Evolutionary conservation across 495 filamentous ascomycete species (phyloP).

Genomic region (Pseudomonodictys pantanalensis): DNA sequence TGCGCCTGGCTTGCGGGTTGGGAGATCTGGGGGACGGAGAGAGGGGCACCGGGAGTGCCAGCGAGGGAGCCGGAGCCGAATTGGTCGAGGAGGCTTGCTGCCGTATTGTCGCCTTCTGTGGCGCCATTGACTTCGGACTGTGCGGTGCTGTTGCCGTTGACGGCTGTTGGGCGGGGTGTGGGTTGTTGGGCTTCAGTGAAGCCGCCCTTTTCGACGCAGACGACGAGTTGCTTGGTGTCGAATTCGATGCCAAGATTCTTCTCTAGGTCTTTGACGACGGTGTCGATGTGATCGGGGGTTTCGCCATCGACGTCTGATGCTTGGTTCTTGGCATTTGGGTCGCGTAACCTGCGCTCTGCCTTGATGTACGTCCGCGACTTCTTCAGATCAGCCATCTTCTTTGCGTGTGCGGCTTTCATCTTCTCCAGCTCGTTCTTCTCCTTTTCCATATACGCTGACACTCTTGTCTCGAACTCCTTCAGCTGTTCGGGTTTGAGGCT

Average conservation of each 20-base stretch:
- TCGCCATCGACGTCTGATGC: constrained; percentile 2
- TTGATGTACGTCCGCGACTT: constrained; percentile 48
- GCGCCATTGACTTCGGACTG: constrained; percentile 14
- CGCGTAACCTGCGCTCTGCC: constrained; percentile 38
- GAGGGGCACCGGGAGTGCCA: constrained; percentile 28
- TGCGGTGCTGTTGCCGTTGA: constrained; percentile 20
- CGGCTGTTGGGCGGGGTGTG: constrained; percentile 10
- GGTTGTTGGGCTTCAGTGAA: constrained; percentile 36
- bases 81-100: constrained; percentile 34
- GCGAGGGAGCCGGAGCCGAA: constrained; percentile 28
- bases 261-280: constrained; percentile 39
- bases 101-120: constrained; percentile 29
- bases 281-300: constrained; percentile 32
- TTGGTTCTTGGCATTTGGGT: constrained; percentile 6
- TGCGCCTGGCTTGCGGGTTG: constrained; percentile 27
- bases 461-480: constrained; percentile 74
- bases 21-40: constrained; percentile 26
- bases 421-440: constrained; percentile 75
- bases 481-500: constrained; percentile 65
- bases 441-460: constrained; percentile 59
- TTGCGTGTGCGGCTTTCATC: constrained; percentile 74
- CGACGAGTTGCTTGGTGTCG: constrained; percentile 32
- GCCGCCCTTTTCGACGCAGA: constrained; percentile 42
- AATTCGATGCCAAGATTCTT: constrained; percentile 35
- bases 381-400: constrained; percentile 68